Percentiles rank a stretch among this genome's conserved stretches.
Evolutionary conservation across 106 monocot genomes (phyloP).

Genomic region (Dioscorea zingiberensis): DNA sequence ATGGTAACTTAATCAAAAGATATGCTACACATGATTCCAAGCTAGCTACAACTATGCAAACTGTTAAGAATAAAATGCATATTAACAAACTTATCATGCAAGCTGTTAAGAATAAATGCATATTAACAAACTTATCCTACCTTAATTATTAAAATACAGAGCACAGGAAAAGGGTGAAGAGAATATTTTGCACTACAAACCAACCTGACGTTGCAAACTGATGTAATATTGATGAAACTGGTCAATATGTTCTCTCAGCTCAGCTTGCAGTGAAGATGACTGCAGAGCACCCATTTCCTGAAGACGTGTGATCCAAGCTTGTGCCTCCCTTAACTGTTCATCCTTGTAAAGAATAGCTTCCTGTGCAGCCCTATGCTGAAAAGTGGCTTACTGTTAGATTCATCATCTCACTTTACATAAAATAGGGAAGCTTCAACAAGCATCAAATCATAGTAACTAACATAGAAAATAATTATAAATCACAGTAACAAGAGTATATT

Average conservation of each 20-base stretch:
- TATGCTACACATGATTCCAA: background rate
- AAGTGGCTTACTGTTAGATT: background rate
- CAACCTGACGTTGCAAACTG: slow-evolving; percentile 68
- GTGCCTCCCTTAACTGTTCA: slow-evolving; percentile 82
- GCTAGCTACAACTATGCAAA: too few species aligned
- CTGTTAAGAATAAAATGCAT: too few species aligned
- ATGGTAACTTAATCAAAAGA: background rate
- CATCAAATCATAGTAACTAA: too few species aligned
- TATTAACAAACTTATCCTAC: background rate
- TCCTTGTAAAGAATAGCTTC: slow-evolving; percentile 82
- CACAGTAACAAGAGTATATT: too few species aligned
- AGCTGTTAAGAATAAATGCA: too few species aligned
- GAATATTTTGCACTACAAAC: background rate
- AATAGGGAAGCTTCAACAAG: too few species aligned
- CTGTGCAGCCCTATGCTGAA: slow-evolving; percentile 83
- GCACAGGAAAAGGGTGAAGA: too few species aligned
- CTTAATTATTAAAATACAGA: background rate
- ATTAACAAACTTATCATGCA: too few species aligned
- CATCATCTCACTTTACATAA: too few species aligned
- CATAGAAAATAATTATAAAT: too few species aligned
- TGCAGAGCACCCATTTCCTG: slow-evolving; percentile 90
- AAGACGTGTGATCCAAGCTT: slow-evolving; percentile 70
- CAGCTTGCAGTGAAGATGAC: slow-evolving; percentile 67
- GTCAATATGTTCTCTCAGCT: slow-evolving; percentile 73
- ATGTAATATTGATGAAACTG: slow-evolving; percentile 90